These are phyloP conservation scores for Microcyclosporella mali DNA, from an alignment of 2,329 filamentous ascomycete genomes.

Conservation along the genomic window DNA sequence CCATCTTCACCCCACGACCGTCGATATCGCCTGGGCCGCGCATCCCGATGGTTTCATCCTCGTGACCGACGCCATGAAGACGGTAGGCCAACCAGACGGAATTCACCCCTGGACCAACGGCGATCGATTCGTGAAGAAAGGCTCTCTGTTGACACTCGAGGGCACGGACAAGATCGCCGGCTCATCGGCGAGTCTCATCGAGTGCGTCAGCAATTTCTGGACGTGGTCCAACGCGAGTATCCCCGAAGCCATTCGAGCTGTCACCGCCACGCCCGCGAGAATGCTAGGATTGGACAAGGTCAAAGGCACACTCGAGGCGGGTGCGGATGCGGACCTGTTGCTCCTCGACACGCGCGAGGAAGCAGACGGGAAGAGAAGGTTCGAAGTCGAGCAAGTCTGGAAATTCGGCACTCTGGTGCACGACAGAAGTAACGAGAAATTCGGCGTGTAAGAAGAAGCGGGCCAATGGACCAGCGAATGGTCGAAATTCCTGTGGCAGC, in stretches of 20 bases:
- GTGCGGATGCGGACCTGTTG: slow-evolving; percentile 53
- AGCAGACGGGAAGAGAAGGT: slow-evolving; percentile 40
- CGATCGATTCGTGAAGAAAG: slow-evolving; percentile 61
- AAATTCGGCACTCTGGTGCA: slow-evolving; percentile 61
- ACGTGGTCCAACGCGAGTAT: slow-evolving; percentile 65
- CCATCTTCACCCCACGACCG: slow-evolving; percentile 78
- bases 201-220: slow-evolving; percentile 77
- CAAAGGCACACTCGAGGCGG: slow-evolving; percentile 54
- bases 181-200: slow-evolving; percentile 52
- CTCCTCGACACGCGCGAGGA: slow-evolving; percentile 52
- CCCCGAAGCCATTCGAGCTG: slow-evolving; percentile 62
- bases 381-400: slow-evolving; percentile 71
- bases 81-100: slow-evolving; percentile 77
- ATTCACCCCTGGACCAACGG: slow-evolving; percentile 80
- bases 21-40: slow-evolving; percentile 83
- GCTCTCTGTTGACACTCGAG: slow-evolving; percentile 66
- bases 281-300: slow-evolving; percentile 63
- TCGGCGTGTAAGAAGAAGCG: neutral
- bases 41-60: slow-evolving; percentile 80
- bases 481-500: too few relatives aligned
- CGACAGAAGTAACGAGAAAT: slow-evolving; percentile 7
- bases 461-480: too few relatives aligned
- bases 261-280: slow-evolving; percentile 68
- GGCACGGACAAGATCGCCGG: slow-evolving; percentile 71
- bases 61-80: slow-evolving; percentile 87